Conservation (phyloP, 2,329 filamentous ascomycete species). For the Bipolaris oryzae region DNA sequence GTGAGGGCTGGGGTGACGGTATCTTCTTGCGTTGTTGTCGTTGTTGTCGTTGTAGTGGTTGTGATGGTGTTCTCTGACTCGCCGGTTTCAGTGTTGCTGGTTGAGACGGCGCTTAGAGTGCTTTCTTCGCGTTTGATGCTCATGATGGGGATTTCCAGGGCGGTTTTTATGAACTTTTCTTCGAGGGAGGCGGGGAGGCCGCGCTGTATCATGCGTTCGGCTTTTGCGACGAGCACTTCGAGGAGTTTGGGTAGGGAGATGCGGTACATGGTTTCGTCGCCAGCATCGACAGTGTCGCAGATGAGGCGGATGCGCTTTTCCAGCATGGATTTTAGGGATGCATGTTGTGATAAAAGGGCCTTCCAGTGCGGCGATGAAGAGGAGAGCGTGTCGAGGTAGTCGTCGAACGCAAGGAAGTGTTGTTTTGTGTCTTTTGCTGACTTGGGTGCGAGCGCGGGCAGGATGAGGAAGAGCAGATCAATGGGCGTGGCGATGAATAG, state of each 20-base stretch:
- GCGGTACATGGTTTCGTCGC: conserved; percentile 84
- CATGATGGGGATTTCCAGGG: conserved; percentile 76
- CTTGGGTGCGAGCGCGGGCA: conserved; percentile 69
- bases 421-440: conserved; percentile 60
- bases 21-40: conserved; percentile 42
- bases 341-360: conserved; percentile 58
- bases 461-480: conserved; percentile 81
- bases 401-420: conserved; percentile 72
- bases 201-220: conserved; percentile 66
- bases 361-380: conserved; percentile 63
- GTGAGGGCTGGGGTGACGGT: conserved; percentile 22
- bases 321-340: conserved; percentile 53
- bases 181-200: conserved; percentile 82
- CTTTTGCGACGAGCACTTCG: conserved; percentile 70
- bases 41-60: not conserved
- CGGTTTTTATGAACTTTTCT: conserved; percentile 78
- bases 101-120: conserved; percentile 35
- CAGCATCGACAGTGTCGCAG: conserved; percentile 83
- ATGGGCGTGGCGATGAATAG: conserved; percentile 84
- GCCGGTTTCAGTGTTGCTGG: conserved; percentile 21
- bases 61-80: not conserved
- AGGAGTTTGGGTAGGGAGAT: conserved; percentile 75
- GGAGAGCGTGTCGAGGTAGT: conserved; percentile 70
- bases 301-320: conserved; percentile 70
- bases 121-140: conserved; percentile 67